Evolutionary conservation across 306 rosid species (phyloP).

Genomic region (Astragalus glycyphyllos): DNA sequence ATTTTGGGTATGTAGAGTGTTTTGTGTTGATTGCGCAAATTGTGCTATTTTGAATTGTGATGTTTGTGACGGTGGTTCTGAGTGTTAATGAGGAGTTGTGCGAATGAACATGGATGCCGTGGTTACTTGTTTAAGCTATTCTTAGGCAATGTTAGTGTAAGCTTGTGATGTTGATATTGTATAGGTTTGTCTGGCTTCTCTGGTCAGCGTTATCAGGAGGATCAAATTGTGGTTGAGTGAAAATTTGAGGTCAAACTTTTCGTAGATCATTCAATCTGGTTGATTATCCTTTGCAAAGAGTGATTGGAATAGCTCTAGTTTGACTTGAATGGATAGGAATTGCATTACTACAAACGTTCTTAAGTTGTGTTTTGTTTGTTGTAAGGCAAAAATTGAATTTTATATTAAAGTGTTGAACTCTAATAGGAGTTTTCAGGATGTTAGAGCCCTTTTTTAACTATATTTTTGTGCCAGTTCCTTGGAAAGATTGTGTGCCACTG

Average conservation of each 20-base stretch:
- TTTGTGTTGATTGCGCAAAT: not conserved
- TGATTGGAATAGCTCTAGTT: constrained; percentile 30
- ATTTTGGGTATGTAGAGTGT: constrained; percentile 75
- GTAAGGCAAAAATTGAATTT: constrained; percentile 17
- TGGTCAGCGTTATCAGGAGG: not conserved
- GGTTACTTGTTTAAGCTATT: constrained; percentile 1
- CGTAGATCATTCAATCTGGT: constrained; percentile 22
- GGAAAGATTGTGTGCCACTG: not conserved
- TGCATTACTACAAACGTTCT: constrained; percentile 9
- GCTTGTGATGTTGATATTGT: constrained; percentile 33
- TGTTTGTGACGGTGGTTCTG: not conserved
- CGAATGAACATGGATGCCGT: constrained; percentile 31
- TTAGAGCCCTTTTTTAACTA: constrained; percentile 2
- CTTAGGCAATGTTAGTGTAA: constrained; percentile 7
- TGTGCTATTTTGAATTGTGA: constrained; percentile 19
- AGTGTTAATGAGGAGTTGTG: constrained; percentile 15
- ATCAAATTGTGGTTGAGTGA: constrained; percentile 5
- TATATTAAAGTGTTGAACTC: constrained; percentile 32
- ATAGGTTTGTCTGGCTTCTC: not conserved
- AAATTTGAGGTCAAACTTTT: constrained; percentile 16
- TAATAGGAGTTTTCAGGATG: not conserved
- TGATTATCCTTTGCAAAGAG: constrained; percentile 17
- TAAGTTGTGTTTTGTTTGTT: constrained; percentile 1
- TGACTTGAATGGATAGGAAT: constrained; percentile 33
- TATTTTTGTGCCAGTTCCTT: not conserved